Conservation (phyloP, 1,284 basidiomycete genomes). For the Austroboletus rostrupii region DNA sequence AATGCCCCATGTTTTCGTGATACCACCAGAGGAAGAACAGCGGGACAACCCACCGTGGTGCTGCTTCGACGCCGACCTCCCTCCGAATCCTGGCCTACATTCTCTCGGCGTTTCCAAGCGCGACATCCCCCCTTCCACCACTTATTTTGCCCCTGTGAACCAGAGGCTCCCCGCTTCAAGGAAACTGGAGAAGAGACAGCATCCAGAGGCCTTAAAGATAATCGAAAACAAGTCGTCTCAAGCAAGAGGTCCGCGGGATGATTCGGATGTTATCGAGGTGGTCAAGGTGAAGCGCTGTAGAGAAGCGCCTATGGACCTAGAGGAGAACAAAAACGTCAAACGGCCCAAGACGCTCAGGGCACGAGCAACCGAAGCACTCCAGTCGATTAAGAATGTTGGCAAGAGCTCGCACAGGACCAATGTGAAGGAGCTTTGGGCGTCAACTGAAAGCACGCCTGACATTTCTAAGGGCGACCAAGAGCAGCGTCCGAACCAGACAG, state of each 20-base stretch:
- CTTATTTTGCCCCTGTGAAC: conserved; percentile 18
- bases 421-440: conserved; percentile 37
- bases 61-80: conserved; percentile 56
- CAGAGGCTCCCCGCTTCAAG: conserved; percentile 27
- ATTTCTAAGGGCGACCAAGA: conserved; percentile 25
- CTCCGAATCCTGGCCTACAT: conserved; percentile 38
- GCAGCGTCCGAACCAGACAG: conserved; percentile 14
- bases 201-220: conserved; percentile 25
- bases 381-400: conserved; percentile 54
- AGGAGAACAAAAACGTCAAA: conserved; percentile 34
- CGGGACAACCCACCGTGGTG: conserved; percentile 54
- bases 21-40: conserved; percentile 69
- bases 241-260: conserved; percentile 23
- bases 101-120: conserved; percentile 35
- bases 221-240: conserved; percentile 20
- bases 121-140: conserved; percentile 14
- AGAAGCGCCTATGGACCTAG: conserved; percentile 25
- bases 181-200: conserved; percentile 32
- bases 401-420: conserved; percentile 37
- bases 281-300: conserved; percentile 55
- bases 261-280: conserved; percentile 61
- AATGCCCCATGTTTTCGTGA: conserved; percentile 63
- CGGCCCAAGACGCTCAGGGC: conserved; percentile 52
- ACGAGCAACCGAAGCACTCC: conserved; percentile 58
- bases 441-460: conserved; percentile 28